phyloP scores from a whole-genome alignment of 495 filamentous ascomycete species.

The Daldinia decipiens region DNA sequence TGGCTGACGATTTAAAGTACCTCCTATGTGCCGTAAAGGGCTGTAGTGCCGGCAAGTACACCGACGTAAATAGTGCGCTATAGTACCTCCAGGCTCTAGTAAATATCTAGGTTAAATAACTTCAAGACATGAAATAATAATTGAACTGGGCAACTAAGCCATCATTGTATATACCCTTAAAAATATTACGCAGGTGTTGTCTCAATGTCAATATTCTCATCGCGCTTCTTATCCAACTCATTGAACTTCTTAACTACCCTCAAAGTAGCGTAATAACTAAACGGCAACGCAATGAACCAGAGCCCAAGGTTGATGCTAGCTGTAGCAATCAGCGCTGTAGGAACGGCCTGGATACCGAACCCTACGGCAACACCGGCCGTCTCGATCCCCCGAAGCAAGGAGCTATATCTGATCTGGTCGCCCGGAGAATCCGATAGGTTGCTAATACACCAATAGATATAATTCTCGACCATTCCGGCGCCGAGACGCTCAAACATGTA shows the following conservation, averaged over 20 bases:
- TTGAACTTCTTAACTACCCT: constrained; percentile 52
- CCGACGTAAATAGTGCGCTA: too few species aligned
- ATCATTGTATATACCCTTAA: neutral
- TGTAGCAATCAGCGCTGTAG: constrained; percentile 54
- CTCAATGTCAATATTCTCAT: neutral
- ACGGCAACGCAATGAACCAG: constrained; percentile 55
- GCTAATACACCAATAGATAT: constrained; percentile 59
- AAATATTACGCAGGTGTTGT: neutral
- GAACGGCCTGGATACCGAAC: constrained; percentile 57
- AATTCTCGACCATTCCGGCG: constrained; percentile 56
- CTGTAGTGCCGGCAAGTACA: too few species aligned
- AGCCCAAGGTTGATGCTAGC: constrained; percentile 56
- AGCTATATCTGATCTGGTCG: constrained; percentile 57
- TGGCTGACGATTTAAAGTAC: too few species aligned
- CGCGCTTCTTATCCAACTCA: constrained; percentile 15
- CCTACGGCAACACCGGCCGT: constrained; percentile 55
- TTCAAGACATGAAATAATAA: neutral
- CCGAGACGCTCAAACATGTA: constrained; percentile 55
- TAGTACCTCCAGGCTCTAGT: too few species aligned
- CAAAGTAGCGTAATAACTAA: constrained; percentile 58
- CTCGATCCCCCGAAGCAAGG: constrained; percentile 55
- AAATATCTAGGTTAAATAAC: too few species aligned
- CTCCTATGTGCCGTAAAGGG: too few species aligned
- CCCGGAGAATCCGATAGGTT: constrained; percentile 56
- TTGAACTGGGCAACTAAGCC: neutral